Percentiles rank a stretch among this genome's conserved stretches.
phyloP scores from a whole-genome alignment of 768 basidiomycete species.

The Tephrocybe sp. region DNA sequence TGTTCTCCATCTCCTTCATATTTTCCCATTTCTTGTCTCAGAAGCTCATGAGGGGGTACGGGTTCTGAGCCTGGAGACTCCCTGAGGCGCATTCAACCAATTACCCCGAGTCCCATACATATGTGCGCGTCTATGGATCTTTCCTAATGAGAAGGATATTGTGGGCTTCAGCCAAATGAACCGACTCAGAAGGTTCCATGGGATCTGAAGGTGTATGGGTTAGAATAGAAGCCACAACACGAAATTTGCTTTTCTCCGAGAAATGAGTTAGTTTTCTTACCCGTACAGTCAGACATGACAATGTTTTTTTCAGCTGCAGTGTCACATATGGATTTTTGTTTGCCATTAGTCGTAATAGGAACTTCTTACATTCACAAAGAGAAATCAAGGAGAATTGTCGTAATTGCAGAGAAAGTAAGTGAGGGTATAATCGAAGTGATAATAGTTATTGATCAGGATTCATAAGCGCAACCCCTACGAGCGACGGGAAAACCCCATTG shows the following conservation, averaged over 20 bases:
- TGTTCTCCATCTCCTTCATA: slow-evolving; percentile 55
- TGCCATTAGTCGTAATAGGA: too few species aligned
- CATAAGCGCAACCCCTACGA: too few species aligned
- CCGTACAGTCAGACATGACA: too few species aligned
- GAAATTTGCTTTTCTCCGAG: background rate
- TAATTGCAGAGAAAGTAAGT: too few species aligned
- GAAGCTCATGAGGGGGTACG: slow-evolving; percentile 26
- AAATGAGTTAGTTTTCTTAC: too few species aligned
- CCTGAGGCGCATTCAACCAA: slow-evolving; percentile 16
- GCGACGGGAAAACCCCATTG: too few species aligned
- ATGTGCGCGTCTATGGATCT: slow-evolving; percentile 73
- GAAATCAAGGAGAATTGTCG: too few species aligned
- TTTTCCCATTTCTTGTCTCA: slow-evolving; percentile 62
- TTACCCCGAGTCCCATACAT: slow-evolving; percentile 59
- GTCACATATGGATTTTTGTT: too few species aligned
- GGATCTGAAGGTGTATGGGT: slow-evolving; percentile 69
- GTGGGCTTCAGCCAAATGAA: slow-evolving; percentile 64
- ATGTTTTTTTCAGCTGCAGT: too few species aligned
- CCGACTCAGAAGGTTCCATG: slow-evolving; percentile 56
- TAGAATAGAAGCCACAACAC: slow-evolving; percentile 8
- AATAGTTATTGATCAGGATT: too few species aligned
- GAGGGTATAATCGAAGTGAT: too few species aligned
- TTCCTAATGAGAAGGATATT: slow-evolving; percentile 75
- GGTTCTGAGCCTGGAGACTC: slow-evolving; percentile 15
- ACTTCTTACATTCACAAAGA: too few species aligned